phyloP scores from a whole-genome alignment of 345 rosid species.

The Turritis glabra region DNA sequence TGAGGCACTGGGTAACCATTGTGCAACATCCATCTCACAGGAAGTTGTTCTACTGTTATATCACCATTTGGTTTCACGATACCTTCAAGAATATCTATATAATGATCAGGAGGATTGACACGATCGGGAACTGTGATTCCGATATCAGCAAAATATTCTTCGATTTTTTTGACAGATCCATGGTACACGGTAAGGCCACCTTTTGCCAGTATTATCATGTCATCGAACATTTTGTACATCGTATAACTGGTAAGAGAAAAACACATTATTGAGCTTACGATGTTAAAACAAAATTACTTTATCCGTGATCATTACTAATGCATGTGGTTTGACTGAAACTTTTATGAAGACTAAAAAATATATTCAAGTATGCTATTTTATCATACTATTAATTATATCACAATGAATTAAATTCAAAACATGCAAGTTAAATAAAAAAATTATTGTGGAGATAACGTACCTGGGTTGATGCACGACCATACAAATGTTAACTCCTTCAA shows the following conservation, averaged over 20 bases:
- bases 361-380: too few species aligned
- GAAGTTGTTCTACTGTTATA: conserved; percentile 66
- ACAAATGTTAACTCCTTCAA: conserved; percentile 85
- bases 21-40: conserved; percentile 88
- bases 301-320: background rate
- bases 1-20: conserved; percentile 78
- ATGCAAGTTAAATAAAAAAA: too few species aligned
- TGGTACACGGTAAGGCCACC: conserved; percentile 84
- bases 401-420: too few species aligned
- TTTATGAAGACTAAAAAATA: too few species aligned
- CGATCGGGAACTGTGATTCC: conserved; percentile 82
- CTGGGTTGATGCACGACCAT: conserved; percentile 96
- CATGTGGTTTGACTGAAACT: too few species aligned
- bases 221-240: conserved; percentile 91
- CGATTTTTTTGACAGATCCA: conserved; percentile 76
- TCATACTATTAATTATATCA: too few species aligned
- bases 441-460: conserved; percentile 42
- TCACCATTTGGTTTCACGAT: conserved; percentile 56
- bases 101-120: conserved; percentile 89
- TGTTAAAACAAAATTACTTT: too few species aligned
- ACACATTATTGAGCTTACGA: background rate
- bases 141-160: conserved; percentile 73
- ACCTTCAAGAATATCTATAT: conserved; percentile 82
- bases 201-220: conserved; percentile 82
- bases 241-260: conserved; percentile 48